Conservation (phyloP, 2,329 filamentous ascomycete species). For the Phaeosphaeriaceae sp. region DNA sequence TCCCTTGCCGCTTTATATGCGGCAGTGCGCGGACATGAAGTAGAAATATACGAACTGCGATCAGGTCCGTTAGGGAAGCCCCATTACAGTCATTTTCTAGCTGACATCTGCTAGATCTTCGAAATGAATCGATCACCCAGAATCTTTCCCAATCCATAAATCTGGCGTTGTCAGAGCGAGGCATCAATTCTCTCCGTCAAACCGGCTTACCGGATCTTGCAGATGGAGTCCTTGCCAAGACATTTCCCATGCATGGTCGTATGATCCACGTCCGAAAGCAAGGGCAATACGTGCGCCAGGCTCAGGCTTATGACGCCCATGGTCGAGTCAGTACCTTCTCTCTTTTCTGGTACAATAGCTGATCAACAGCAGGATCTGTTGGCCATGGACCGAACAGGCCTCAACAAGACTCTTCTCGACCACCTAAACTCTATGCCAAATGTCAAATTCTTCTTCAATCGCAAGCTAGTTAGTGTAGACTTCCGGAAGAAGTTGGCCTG, state of each 20-base stretch:
- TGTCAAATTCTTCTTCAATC: slow-evolving; percentile 89
- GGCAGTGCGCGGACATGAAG: slow-evolving; percentile 83
- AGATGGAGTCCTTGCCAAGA: slow-evolving; percentile 74
- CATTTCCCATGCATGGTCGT: slow-evolving; percentile 91
- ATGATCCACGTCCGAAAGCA: slow-evolving; percentile 86
- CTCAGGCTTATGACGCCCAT: slow-evolving; percentile 91
- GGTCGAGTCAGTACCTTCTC: slow-evolving; percentile 70
- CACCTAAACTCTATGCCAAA: slow-evolving; percentile 84
- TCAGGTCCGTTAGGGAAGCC: slow-evolving; percentile 67
- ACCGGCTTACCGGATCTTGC: slow-evolving; percentile 72
- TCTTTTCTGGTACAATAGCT: slow-evolving; percentile 6
- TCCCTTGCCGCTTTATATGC: slow-evolving; percentile 92
- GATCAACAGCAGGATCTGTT: slow-evolving; percentile 71
- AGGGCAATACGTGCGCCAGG: slow-evolving; percentile 73
- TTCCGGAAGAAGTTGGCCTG: slow-evolving; percentile 81
- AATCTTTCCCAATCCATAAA: slow-evolving; percentile 99
- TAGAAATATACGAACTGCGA: slow-evolving; percentile 93
- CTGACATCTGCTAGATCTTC: slow-evolving; percentile 70
- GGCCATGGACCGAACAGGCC: slow-evolving; percentile 80
- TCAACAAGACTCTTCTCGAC: slow-evolving; percentile 86
- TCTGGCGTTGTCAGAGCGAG: slow-evolving; percentile 89
- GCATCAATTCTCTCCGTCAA: slow-evolving; percentile 84
- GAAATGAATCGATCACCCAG: slow-evolving; percentile 80
- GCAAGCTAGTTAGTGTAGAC: slow-evolving; percentile 91
- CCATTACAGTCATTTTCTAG: not conserved